Conservation (phyloP, 1,139 yeast species). For the Hemisphaericaspora xylanilytica region DNA sequence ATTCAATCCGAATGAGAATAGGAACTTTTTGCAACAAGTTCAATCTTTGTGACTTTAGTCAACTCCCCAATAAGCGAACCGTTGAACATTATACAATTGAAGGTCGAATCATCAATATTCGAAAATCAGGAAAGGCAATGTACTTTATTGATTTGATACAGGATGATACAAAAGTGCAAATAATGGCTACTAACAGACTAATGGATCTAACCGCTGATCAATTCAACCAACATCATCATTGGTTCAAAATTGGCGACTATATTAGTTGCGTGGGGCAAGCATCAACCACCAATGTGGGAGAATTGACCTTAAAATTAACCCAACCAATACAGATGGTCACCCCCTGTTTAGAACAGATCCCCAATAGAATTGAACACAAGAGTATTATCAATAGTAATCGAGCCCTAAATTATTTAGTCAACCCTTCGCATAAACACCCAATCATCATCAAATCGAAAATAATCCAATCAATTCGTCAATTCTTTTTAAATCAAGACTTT, state of each 20-base stretch:
- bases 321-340: conserved; percentile 51
- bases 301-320: conserved; percentile 66
- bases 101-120: conserved; percentile 57
- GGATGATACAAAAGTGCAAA: conserved; percentile 54
- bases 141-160: conserved; percentile 65
- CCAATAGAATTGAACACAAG: conserved; percentile 56
- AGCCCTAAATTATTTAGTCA: conserved; percentile 72
- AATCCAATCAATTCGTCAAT: conserved; percentile 53
- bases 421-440: conserved; percentile 45
- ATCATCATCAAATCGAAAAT: conserved; percentile 56
- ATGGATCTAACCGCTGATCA: conserved; percentile 37
- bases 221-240: conserved; percentile 45
- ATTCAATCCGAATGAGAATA: conserved; percentile 13
- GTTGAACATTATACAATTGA: conserved; percentile 29
- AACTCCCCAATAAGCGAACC: conserved; percentile 15
- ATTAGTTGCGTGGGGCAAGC: conserved; percentile 66
- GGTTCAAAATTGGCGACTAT: conserved; percentile 69
- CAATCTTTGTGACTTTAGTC: conserved; percentile 18
- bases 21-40: conserved; percentile 21
- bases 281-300: conserved; percentile 74
- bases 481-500: conserved; percentile 55
- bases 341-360: conserved; percentile 65
- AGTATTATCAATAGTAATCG: conserved; percentile 64
- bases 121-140: conserved; percentile 67
- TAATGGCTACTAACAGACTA: conserved; percentile 55